These are phyloP conservation scores for Vitis amurensis DNA, from an alignment of 164 flowering plant genomes.

Conservation along the genomic window DNA sequence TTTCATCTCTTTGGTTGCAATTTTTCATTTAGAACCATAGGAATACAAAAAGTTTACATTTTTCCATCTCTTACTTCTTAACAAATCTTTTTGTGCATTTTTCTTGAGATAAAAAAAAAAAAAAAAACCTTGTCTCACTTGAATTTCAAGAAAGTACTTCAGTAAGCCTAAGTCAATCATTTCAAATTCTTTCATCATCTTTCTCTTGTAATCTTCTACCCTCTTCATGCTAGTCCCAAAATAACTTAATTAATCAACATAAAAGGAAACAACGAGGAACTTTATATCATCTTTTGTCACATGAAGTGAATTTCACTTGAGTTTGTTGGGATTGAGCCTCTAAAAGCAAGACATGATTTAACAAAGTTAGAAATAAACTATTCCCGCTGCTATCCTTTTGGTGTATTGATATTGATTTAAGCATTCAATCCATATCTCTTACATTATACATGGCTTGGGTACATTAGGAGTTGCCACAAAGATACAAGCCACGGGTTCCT, in stretches of 20 bases:
- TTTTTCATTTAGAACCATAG: neutral
- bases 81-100: neutral
- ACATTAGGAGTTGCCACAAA: too few relatives aligned
- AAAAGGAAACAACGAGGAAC: neutral
- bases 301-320: neutral
- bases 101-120: neutral
- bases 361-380: too few relatives aligned
- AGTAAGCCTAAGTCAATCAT: neutral
- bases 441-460: too few relatives aligned
- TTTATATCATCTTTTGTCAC: neutral
- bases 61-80: neutral
- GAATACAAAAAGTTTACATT: neutral
- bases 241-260: neutral
- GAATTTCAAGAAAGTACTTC: neutral
- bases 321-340: too few relatives aligned
- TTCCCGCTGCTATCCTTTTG: too few relatives aligned
- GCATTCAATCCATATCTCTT: too few relatives aligned
- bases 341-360: too few relatives aligned
- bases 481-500: too few relatives aligned
- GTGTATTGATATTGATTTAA: too few relatives aligned
- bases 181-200: constrained; percentile 1
- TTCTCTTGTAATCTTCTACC: neutral
- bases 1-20: neutral
- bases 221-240: neutral
- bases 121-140: neutral